A percentile compares a stretch with the other conserved stretches of the same genome.
phyloP scores from a whole-genome alignment of 805 yeast genomes.

The Candida ipomoeae region DNA sequence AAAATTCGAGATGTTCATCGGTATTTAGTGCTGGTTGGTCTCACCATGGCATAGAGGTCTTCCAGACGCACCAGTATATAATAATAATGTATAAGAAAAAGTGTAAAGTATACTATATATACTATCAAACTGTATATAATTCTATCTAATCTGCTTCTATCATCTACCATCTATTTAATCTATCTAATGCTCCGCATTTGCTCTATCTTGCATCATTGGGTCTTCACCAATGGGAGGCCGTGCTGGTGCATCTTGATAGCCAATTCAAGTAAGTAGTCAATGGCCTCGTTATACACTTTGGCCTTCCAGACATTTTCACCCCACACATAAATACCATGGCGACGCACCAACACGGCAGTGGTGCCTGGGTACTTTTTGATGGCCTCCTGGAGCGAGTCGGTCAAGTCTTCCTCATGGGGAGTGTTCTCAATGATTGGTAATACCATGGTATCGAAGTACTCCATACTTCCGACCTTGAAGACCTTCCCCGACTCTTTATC shows the following conservation, averaged over 20 bases:
- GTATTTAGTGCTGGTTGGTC: neutral
- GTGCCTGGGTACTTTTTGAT: constrained; percentile 69
- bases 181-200: too few relatives aligned
- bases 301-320: constrained; percentile 91
- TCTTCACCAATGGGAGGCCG: constrained; percentile 52
- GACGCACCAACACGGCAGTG: constrained; percentile 82
- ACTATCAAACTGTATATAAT: too few relatives aligned
- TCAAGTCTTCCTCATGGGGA: constrained; percentile 81
- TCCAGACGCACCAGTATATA: neutral
- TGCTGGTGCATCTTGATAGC: constrained; percentile 76
- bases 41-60: neutral
- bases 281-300: constrained; percentile 86
- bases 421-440: constrained; percentile 92
- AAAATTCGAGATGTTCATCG: too few relatives aligned
- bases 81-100: neutral
- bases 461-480: constrained; percentile 62
- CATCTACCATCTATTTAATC: too few relatives aligned
- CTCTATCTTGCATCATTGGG: neutral
- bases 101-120: neutral
- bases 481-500: constrained; percentile 35
- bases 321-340: constrained; percentile 98
- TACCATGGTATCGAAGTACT: constrained; percentile 67
- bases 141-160: too few relatives aligned
- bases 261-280: constrained; percentile 81
- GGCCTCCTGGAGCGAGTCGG: constrained; percentile 59